phyloP scores from a whole-genome alignment of 2,329 filamentous ascomycete species.

The Onygenales sp. region DNA sequence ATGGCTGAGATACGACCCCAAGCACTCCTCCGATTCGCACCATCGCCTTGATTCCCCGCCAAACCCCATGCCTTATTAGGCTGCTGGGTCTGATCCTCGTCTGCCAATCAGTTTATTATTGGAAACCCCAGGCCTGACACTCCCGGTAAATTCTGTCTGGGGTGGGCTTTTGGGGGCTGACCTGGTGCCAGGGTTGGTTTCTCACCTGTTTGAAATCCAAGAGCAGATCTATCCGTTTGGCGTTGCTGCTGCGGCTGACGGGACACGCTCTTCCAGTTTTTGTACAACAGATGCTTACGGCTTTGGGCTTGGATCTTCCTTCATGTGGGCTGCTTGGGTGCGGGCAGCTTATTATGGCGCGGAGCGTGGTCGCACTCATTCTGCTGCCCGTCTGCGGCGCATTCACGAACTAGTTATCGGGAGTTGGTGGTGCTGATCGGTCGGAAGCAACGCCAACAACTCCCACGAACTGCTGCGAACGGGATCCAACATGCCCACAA shows the following conservation, averaged over 20 bases:
- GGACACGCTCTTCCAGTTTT: not conserved
- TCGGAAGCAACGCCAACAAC: too few species aligned
- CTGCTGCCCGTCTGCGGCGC: not conserved
- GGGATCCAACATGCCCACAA: not conserved
- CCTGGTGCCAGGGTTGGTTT: not conserved
- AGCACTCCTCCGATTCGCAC: too few species aligned
- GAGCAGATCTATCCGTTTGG: too few species aligned
- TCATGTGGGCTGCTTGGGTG: not conserved
- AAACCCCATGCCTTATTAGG: not conserved
- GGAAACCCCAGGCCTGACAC: constrained; percentile 2
- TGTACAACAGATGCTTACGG: not conserved
- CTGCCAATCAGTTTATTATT: constrained; percentile 5
- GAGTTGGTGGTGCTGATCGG: too few species aligned
- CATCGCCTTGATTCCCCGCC: too few species aligned
- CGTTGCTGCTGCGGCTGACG: too few species aligned
- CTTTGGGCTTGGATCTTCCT: not conserved
- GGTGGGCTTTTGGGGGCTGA: not conserved
- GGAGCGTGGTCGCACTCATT: not conserved
- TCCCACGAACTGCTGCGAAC: constrained; percentile 4
- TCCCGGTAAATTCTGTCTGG: not conserved
- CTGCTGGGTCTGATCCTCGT: not conserved
- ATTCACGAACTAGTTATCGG: not conserved
- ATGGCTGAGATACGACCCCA: too few species aligned
- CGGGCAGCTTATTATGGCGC: not conserved
- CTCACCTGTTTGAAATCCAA: not conserved